phyloP scores from a whole-genome alignment of 2,329 filamentous ascomycete species.

The Claviceps arundinis region DNA sequence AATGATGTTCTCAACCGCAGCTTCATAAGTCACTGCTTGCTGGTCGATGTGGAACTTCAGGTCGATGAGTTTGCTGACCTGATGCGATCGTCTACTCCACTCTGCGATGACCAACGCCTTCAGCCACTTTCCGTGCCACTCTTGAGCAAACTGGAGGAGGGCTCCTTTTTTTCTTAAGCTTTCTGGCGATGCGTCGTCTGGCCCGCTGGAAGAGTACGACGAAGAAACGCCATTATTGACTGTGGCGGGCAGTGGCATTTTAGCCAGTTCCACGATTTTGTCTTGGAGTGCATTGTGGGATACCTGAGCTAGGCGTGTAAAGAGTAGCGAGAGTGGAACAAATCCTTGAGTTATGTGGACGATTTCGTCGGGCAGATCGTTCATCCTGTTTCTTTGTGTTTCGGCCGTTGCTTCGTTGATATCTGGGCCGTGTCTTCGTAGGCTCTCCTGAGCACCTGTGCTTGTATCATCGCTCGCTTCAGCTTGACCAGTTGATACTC shows the following conservation, averaged over 20 bases:
- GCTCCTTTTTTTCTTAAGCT: slow-evolving; percentile 65
- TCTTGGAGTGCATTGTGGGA: slow-evolving; percentile 68
- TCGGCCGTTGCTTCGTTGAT: background rate
- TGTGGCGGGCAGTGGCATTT: slow-evolving; percentile 44
- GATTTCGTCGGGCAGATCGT: slow-evolving; percentile 48
- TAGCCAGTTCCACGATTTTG: slow-evolving; percentile 55
- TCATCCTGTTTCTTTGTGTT: slow-evolving; percentile 24
- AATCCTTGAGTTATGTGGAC: slow-evolving; percentile 64
- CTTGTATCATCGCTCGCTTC: slow-evolving; percentile 4
- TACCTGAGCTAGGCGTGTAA: slow-evolving; percentile 68
- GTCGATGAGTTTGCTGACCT: slow-evolving; percentile 81
- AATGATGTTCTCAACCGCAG: slow-evolving; percentile 48
- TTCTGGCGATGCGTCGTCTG: slow-evolving; percentile 45
- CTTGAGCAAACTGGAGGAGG: slow-evolving; percentile 66
- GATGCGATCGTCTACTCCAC: slow-evolving; percentile 70
- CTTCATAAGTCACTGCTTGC: slow-evolving; percentile 47
- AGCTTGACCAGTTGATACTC: slow-evolving; percentile 9
- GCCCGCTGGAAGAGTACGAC: slow-evolving; percentile 15
- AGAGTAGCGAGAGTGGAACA: slow-evolving; percentile 59
- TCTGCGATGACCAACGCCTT: slow-evolving; percentile 83
- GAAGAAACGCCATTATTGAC: slow-evolving; percentile 37
- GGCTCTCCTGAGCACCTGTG: slow-evolving; percentile 16
- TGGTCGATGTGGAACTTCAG: slow-evolving; percentile 61
- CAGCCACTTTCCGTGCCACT: slow-evolving; percentile 75
- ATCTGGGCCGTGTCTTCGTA: background rate